Evolutionary conservation across 1,139 yeast species (phyloP), one percentile per base, ranked within the genome.

Genomic region (Casaregolazyma lundiana): DNA sequence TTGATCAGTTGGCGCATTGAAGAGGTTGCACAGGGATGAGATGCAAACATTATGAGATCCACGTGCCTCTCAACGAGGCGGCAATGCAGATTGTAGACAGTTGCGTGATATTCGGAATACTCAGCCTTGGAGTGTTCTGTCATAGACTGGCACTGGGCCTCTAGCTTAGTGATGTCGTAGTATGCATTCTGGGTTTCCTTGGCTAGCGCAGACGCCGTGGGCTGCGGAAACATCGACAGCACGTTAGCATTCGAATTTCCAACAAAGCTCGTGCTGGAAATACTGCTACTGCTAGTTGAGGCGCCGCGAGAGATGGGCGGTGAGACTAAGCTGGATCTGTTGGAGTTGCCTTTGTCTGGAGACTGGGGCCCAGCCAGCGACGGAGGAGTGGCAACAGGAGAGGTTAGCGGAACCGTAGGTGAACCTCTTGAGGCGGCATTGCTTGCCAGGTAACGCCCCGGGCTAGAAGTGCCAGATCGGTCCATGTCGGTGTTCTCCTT

Each of bases 41-140:
- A 51, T 30, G 64, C 61, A 18, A 58, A 50, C 38, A 59, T 57
- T 46, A 62, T 46, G 43, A 61, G 62, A 43, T 61, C 63, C 35
- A 57, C 61, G 48, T 62, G 60, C 36, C 53, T 55, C 48, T 58
- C 61, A 43, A 61, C 50, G 36, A 61, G 50, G 22, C 48, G 47
- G 20, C 53, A 53, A 30, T 62, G 63, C 22, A 49, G 41, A 29
- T 46, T 48, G 41, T 52, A 54, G 20, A 16, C 21, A 2, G 24
- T 22, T 3, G 20, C 36, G 35, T 8, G 45, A 32, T 11, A 17
- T 11, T 18, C 40, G 17, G 30, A 18, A n/a, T 21, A 32, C 29
- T 43, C 38, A n/a, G 45, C 49, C 32, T 54, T 54, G 16, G 54
- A 36, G 30, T 43, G 45, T 22, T 44, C 46, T 39, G 44, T 43